Percentiles rank a stretch among this genome's conserved stretches.
Evolutionary conservation across 345 rosid genomes (phyloP).

Genomic region (Excoecaria agallocha): DNA sequence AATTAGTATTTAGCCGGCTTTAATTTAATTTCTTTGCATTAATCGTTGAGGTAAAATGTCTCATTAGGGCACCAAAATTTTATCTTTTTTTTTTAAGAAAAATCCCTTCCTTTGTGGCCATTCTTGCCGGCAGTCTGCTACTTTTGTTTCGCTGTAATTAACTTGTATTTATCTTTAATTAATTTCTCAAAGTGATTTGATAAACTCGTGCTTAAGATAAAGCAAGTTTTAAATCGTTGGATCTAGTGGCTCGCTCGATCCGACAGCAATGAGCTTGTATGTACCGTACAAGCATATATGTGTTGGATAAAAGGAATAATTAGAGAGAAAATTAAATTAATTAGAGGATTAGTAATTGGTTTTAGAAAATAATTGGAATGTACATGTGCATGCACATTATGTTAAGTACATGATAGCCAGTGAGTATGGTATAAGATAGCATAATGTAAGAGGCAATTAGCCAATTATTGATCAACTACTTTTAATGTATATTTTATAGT

Average conservation of each 20-base stretch:
- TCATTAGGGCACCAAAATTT: slow-evolving; percentile 10
- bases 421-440: slow-evolving; percentile 1
- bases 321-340: neutral
- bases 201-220: no score
- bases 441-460: slow-evolving; percentile 5
- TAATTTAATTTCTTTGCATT: slow-evolving; percentile 11
- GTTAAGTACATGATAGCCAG: slow-evolving; percentile 2
- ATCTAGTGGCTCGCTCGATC: no score
- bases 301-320: neutral
- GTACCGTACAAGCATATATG: no score
- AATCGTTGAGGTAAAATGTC: slow-evolving; percentile 17
- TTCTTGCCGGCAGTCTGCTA: slow-evolving; percentile 37
- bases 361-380: neutral
- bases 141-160: slow-evolving; percentile 35
- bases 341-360: no score
- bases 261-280: no score
- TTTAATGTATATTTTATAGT: neutral
- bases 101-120: slow-evolving; percentile 28
- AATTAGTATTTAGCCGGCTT: slow-evolving; percentile 18
- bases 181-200: neutral
- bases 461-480: slow-evolving; percentile 22
- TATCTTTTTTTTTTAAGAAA: neutral
- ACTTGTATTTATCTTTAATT: neutral
- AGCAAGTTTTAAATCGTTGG: no score
- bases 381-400: slow-evolving; percentile 32